Evolutionary conservation across 768 basidiomycete genomes (phyloP), one percentile per base, ranked within the genome.

Genomic region (Suillus variegatus): DNA sequence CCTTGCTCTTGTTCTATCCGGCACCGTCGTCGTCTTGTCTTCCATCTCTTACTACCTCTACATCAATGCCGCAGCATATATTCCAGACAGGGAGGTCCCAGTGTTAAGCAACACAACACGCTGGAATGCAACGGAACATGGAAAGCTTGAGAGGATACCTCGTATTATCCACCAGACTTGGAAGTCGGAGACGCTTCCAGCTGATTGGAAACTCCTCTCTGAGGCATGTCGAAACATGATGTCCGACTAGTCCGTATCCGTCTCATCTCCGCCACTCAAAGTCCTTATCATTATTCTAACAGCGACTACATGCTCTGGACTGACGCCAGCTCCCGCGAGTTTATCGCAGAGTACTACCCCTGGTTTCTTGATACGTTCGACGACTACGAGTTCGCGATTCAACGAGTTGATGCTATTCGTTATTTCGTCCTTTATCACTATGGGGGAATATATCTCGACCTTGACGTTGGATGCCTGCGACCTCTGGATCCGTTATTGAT

Each of bases 251-350:
- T 97, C 76, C 72, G 95, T 87, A 63, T 54, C 38, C 61, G 49
- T 65, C 65, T 65, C 58, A 67, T 65, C 66, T 25, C 64, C 61
- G 57, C 40, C 41, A 65, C 14, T 7, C 28, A 47, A 35, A 62
- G 22, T 69, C 64, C 66, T 44, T 62, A 54, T 72, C 68, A 65
- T 54, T 69, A 38, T 64, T 10, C 32, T 22, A 64, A 28, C 76
- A 98, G 96, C 75, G 88, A 98, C 75, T 97, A 98, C 82, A 95
- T 89, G 83, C 84, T 99, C 13, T 99, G 97, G 97, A 98, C 97
- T 16, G 97, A 99, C 76, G 92, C 88, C 9, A 81, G 85, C 67
- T 93, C 97, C 18, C 89, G 95, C 69, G 85, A 91, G 70, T 99
- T 99, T 78, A 93, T 99, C 71, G 89, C 91, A 20, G 79, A 87